Percentiles rank a stretch among this genome's conserved stretches.
phyloP scores from a whole-genome alignment of 129 eudicot species.

The Kitagawia praeruptora region DNA sequence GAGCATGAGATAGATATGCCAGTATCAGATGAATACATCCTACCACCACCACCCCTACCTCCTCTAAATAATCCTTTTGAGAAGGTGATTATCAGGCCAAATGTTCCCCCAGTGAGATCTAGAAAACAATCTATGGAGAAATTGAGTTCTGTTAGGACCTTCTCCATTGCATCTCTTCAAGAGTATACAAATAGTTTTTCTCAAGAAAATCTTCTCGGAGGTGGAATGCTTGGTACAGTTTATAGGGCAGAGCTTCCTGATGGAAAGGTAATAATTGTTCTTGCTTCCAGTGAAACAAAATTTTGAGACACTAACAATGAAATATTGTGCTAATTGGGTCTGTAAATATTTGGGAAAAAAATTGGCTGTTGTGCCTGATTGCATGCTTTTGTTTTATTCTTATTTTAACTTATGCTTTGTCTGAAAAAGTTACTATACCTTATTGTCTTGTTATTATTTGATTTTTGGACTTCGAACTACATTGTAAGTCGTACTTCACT shows the following conservation, averaged over 20 bases:
- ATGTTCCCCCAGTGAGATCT: conserved; percentile 18
- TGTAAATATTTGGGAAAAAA: not conserved
- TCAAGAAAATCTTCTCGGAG: conserved; percentile 57
- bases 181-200: conserved; percentile 64
- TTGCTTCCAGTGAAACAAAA: not conserved
- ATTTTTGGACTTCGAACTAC: not conserved
- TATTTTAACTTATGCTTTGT: not conserved
- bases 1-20: conserved; percentile 69
- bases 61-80: conserved; percentile 37
- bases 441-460: not conserved
- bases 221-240: conserved; percentile 51
- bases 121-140: conserved; percentile 20
- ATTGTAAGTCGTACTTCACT: not conserved
- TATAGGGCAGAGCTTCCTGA: conserved; percentile 59
- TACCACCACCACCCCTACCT: conserved; percentile 37
- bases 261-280: conserved; percentile 45
- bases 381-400: not conserved
- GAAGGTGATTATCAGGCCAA: conserved; percentile 42
- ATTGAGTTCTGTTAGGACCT: conserved; percentile 41
- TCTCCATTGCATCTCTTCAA: conserved; percentile 63
- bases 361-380: not conserved
- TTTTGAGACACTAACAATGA: not conserved
- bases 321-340: not conserved
- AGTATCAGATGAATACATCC: conserved; percentile 23
- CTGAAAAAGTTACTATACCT: not conserved